These are phyloP conservation scores for Ophidiomyces ophidiicola DNA, from an alignment of 2,329 filamentous ascomycete species.

Conservation along the genomic window DNA sequence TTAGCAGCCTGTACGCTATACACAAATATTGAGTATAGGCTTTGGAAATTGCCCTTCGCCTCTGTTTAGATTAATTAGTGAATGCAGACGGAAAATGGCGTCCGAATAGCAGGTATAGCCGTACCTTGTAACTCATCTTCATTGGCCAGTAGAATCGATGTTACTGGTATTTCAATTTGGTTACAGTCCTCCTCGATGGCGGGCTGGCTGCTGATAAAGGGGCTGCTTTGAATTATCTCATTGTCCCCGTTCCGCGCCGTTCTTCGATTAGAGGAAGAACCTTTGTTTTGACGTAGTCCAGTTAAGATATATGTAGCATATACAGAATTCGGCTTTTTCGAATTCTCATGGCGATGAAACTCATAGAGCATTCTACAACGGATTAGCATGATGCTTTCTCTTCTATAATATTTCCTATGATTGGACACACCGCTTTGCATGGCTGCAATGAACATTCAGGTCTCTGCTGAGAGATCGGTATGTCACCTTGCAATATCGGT, in stretches of 20 bases:
- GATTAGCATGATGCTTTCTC: conserved; percentile 16
- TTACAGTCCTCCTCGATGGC: conserved; percentile 40
- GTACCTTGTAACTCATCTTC: conserved; percentile 62
- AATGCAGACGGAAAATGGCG: background rate
- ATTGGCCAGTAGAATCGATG: conserved; percentile 53
- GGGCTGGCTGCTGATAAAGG: conserved; percentile 55
- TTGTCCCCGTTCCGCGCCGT: conserved; percentile 49
- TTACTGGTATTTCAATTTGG: conserved; percentile 41
- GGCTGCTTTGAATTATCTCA: conserved; percentile 52
- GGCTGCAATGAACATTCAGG: conserved; percentile 70
- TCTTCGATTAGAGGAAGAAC: conserved; percentile 27
- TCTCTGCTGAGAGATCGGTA: conserved; percentile 76
- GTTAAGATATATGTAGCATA: conserved; percentile 86
- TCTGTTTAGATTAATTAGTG: conserved; percentile 37
- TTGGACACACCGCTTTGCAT: conserved; percentile 66
- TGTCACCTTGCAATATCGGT: conserved; percentile 50
- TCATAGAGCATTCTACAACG: conserved; percentile 67
- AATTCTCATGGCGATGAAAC: conserved; percentile 68
- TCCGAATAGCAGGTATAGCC: conserved; percentile 16
- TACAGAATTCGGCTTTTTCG: conserved; percentile 59
- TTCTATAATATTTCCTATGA: background rate
- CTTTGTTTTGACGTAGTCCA: conserved; percentile 46
- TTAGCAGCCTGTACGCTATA: conserved; percentile 69
- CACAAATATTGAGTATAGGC: conserved; percentile 68
- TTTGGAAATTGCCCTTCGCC: conserved; percentile 54